Evolutionary conservation across 805 yeast genomes (phyloP), one percentile per base, ranked within the genome.

Genomic region (Metschnikowia cerradonensis): DNA sequence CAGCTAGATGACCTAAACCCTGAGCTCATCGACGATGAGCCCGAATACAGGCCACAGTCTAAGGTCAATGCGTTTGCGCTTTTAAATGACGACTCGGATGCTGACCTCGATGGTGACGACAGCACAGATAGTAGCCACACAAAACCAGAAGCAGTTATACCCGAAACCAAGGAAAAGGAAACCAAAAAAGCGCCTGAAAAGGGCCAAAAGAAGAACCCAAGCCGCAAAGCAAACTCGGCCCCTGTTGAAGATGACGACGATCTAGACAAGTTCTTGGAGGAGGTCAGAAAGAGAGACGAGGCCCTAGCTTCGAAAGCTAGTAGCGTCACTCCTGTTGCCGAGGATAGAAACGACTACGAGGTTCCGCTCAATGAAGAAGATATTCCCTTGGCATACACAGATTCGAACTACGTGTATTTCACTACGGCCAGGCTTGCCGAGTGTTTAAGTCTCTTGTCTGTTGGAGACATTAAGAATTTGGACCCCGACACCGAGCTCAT

Each of bases 401-500:
- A 76, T 43, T 72, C 80, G 5, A 78, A 80, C 56, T 65, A 60
- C 59, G 60, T 71, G 45, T 66, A 63, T 52, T 79, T 80, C 60
- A 83, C 86, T 0, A 62, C 77, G 5, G 60, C 61, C 3, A 73
- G 79, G 50, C 74, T 82, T 46, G 60, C 66, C 40, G 60, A 66
- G 33, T 63, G 74, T 11, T 60, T 77, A 2, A 62, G 68, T 1
- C 62, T 81, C 7, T 63, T 85, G 13, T 67, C 75, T 14, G 65
- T 84, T 3, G 64, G 62, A 3, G 67, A 77, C 30, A 59, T 76
- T 3, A 77, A 77, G 51, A 78, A 82, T 52, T 69, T 89, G 41
- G 92, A 88, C 62, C 86, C 92, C 1, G 95, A 89, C 59, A 78
- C 79, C 38, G 96, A 89, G 62, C 83, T 85, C 60, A 79, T 79